Base-by-base conservation (phyloP, 441 rosid genomes). In the Gossypium trilobum region DNA sequence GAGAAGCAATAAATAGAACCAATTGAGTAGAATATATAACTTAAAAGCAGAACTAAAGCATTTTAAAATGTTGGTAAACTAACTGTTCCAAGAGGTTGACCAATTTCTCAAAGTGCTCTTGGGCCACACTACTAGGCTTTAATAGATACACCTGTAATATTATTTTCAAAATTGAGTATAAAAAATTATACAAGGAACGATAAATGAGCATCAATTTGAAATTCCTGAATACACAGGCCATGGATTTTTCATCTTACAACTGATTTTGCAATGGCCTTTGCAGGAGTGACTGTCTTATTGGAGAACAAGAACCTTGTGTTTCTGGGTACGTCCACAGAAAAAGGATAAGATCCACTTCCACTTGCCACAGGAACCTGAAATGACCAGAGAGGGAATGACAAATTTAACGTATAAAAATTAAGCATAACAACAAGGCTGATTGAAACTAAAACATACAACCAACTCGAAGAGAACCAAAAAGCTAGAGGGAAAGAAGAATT, bases 61-160 rank as follows among this genome's bases (percentile, higher is more conserved):
- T 56, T 52, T 57, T 44, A 64, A 65, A 75, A 80, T 78, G 74
- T 72, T 68, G 74, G 88, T 22, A 77, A 82, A 93, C 99, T 75
- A 79, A 95, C 99, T 95, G 98, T 82, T 95, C 99, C 82, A 95
- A 86, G 82, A 95, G 97, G 91, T 93, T 82, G 89, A 93, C 93
- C 90, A 95, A 87, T 88, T 90, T 95, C 82, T 85, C 81, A 23
- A 92, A 88, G 71, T 90, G 91, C 87, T 79, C 85, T 64, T 85
- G 91, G 33, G 87, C 93, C 36, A 84, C 78, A 84, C 94, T 81
- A 71, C 89, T 87, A 76, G 97, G 96, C 85, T 85, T 90, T 51
- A 95, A 79, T 59, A 93, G 80, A 86, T 95, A 90, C 71, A 93
- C 97, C 99, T 95, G 87, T 72, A 83, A 78, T 74, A 48, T 48